phyloP scores from a whole-genome alignment of 805 yeast species.

The Cyberlindnera meyerae region DNA sequence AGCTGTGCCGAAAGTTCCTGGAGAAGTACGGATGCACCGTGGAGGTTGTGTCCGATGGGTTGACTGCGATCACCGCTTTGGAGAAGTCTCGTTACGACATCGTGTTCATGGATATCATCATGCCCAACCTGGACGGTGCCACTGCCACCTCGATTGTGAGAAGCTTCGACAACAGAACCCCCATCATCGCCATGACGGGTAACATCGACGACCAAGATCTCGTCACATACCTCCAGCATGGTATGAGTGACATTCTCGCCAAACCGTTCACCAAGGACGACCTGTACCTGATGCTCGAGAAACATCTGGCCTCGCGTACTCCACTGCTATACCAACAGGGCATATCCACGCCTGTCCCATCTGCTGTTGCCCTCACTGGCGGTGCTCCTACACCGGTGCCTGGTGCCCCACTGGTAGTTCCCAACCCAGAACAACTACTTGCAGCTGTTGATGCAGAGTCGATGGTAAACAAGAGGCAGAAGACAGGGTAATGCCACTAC shows the following conservation, averaged over 20 bases:
- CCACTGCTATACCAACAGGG: slow-evolving; percentile 28
- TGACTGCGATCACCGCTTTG: slow-evolving; percentile 75
- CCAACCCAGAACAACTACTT: slow-evolving; percentile 1
- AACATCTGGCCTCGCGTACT: slow-evolving; percentile 53
- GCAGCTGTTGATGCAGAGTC: too few relatives aligned
- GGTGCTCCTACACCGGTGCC: not conserved
- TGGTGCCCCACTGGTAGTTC: not conserved
- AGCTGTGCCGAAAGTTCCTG: slow-evolving; percentile 75
- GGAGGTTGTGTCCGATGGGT: slow-evolving; percentile 88
- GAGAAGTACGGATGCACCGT: slow-evolving; percentile 89
- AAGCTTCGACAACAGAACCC: slow-evolving; percentile 76
- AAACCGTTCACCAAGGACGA: slow-evolving; percentile 92
- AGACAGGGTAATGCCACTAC: slow-evolving; percentile 16
- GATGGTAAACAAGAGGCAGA: slow-evolving; percentile 25
- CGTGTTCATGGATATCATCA: slow-evolving; percentile 82
- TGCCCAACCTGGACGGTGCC: slow-evolving; percentile 86
- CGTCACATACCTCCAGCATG: slow-evolving; percentile 75
- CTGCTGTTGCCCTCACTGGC: not conserved
- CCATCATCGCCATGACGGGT: slow-evolving; percentile 93
- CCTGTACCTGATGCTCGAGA: slow-evolving; percentile 69
- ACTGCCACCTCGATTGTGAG: slow-evolving; percentile 88
- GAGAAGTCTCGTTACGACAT: slow-evolving; percentile 70
- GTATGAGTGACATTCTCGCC: slow-evolving; percentile 88
- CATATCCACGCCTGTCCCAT: not conserved
- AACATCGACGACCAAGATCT: slow-evolving; percentile 79